These are phyloP conservation scores for Picochlorum sp. DNA, from an alignment of 139 green algal genomes.

Conservation along the genomic window DNA sequence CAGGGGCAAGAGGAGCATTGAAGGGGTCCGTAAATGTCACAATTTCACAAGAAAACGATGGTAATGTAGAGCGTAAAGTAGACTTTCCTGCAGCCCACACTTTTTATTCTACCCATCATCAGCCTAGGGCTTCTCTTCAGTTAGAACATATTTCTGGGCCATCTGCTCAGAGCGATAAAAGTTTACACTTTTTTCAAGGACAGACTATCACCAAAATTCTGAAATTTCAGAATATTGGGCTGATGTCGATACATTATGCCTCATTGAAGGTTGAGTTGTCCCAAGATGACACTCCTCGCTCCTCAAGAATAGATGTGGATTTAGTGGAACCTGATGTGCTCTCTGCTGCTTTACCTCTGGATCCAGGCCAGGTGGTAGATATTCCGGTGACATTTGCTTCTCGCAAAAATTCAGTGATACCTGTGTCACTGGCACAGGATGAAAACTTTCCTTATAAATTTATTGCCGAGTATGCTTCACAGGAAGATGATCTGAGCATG, in stretches of 20 bases:
- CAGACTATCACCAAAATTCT: background rate
- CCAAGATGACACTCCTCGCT: background rate
- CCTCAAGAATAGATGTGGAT: background rate
- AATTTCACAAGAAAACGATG: background rate
- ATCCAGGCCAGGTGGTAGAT: background rate
- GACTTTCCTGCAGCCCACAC: background rate
- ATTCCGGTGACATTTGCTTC: constrained; percentile 14
- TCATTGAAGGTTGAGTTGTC: background rate
- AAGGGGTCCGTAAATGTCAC: background rate
- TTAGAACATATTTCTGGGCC: too few relatives aligned
- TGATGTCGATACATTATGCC: background rate
- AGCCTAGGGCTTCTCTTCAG: too few relatives aligned
- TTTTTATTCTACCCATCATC: too few relatives aligned
- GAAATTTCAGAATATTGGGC: background rate
- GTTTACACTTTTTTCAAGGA: background rate
- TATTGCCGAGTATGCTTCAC: too few relatives aligned
- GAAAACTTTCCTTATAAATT: too few relatives aligned
- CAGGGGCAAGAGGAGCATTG: constrained; percentile 1
- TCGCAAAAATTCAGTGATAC: too few relatives aligned
- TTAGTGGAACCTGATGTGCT: constrained; percentile 6
- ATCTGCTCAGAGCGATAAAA: too few relatives aligned
- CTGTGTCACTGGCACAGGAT: too few relatives aligned
- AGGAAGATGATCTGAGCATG: too few relatives aligned
- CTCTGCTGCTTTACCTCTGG: constrained; percentile 8
- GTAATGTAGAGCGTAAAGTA: background rate